Conservation (phyloP, 148 eudicot genomes). For the Drosera capensis region DNA sequence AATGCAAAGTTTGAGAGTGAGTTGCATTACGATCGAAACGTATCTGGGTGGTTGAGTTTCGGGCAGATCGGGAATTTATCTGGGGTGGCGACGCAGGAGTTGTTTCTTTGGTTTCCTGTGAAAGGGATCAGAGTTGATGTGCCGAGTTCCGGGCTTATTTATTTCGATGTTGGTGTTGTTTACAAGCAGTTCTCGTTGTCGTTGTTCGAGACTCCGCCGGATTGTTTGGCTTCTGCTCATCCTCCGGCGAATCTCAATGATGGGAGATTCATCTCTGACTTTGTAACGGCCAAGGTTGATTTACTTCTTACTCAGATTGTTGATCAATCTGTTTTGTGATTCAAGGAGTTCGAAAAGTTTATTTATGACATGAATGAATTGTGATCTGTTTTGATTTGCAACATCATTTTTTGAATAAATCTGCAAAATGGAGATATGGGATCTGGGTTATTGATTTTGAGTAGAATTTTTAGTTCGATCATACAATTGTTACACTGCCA, state of each 20-base stretch:
- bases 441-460: too few relatives aligned
- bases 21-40: constrained; percentile 46
- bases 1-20: constrained; percentile 60
- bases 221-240: constrained; percentile 35
- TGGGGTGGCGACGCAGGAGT: constrained; percentile 64
- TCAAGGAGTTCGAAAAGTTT: too few relatives aligned
- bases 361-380: too few relatives aligned
- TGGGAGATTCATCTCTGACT: constrained; percentile 5
- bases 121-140: constrained; percentile 68
- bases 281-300: constrained; percentile 21
- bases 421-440: too few relatives aligned
- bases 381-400: too few relatives aligned
- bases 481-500: too few relatives aligned
- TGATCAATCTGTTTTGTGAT: neutral
- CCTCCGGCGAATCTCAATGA: constrained; percentile 11
- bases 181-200: constrained; percentile 68
- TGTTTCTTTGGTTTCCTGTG: constrained; percentile 73
- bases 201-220: constrained; percentile 55
- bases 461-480: too few relatives aligned
- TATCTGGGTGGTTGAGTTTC: constrained; percentile 35
- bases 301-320: neutral
- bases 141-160: constrained; percentile 75
- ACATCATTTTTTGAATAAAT: too few relatives aligned
- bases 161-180: constrained; percentile 88
- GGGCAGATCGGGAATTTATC: constrained; percentile 49